These are phyloP conservation scores for Fusarium torreyae DNA, from an alignment of 2,329 filamentous ascomycete genomes.

Conservation along the genomic window DNA sequence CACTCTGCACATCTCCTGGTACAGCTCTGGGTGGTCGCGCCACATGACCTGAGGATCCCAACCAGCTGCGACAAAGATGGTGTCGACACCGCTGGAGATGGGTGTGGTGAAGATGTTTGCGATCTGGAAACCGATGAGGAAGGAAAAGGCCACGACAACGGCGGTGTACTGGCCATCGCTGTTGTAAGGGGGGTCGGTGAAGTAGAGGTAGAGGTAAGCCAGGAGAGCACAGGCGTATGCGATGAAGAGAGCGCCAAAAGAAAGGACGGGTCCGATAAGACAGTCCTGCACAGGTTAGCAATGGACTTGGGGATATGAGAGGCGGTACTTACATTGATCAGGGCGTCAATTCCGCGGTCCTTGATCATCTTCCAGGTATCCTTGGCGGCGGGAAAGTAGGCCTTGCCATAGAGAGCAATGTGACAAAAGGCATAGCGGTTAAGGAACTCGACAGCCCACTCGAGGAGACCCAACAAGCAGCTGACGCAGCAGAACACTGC, in stretches of 20 bases:
- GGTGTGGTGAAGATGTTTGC: constrained; percentile 92
- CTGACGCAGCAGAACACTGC: constrained; percentile 82
- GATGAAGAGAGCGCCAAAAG: constrained; percentile 86
- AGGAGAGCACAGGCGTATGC: constrained; percentile 86
- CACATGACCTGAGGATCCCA: constrained; percentile 83
- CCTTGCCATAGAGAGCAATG: constrained; percentile 92
- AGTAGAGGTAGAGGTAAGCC: constrained; percentile 88
- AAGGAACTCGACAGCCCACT: constrained; percentile 90
- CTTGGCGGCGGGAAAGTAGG: constrained; percentile 89
- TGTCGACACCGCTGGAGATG: constrained; percentile 89
- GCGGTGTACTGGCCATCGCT: constrained; percentile 76
- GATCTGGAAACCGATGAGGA: constrained; percentile 91
- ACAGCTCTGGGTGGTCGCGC: constrained; percentile 85
- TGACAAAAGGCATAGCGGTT: constrained; percentile 95
- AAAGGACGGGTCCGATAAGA: constrained; percentile 80
- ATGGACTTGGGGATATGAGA: rapidly evolving
- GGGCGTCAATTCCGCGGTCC: constrained; percentile 89
- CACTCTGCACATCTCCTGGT: constrained; percentile 81
- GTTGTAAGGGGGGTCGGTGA: constrained; percentile 87
- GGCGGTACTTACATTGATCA: constrained; percentile 74
- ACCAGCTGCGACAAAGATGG: constrained; percentile 86
- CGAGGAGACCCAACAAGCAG: constrained; percentile 82
- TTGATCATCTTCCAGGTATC: constrained; percentile 94
- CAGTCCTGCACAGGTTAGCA: constrained; percentile 71
- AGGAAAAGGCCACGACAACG: constrained; percentile 86